A percentile compares a stretch with the other conserved stretches of the same genome.
Evolutionary conservation across 1,284 basidiomycete genomes (phyloP).

Genomic region (Malassezia psittaci): DNA sequence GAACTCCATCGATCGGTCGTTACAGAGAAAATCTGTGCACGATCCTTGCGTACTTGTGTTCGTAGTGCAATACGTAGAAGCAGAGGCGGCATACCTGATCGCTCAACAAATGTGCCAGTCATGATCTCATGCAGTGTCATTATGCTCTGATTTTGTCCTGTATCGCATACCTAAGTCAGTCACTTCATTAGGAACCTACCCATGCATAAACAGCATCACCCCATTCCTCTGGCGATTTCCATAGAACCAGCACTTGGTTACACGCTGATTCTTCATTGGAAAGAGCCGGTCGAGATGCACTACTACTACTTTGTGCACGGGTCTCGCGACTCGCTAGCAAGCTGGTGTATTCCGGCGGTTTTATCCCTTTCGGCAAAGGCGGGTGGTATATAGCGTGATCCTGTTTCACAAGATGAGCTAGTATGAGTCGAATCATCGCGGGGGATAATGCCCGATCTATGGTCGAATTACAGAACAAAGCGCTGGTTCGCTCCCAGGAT

Average conservation of each 20-base stretch:
- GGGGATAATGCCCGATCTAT: slow-evolving; percentile 14
- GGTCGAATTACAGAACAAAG: slow-evolving; percentile 10
- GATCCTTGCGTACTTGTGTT: slow-evolving; percentile 1
- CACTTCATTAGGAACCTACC: slow-evolving; percentile 37
- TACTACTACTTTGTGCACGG: slow-evolving; percentile 8
- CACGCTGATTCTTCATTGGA: neutral
- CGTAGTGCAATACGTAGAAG: slow-evolving; percentile 9
- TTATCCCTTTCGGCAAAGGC: slow-evolving; percentile 4
- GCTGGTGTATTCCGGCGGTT: neutral
- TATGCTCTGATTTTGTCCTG: slow-evolving; percentile 52
- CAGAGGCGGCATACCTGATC: slow-evolving; percentile 32
- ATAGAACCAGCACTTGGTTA: slow-evolving; percentile 49
- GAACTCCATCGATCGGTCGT: neutral
- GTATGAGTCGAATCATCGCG: slow-evolving; percentile 21
- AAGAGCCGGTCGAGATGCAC: neutral
- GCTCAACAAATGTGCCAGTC: slow-evolving; percentile 51
- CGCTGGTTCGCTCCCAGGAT: slow-evolving; percentile 18
- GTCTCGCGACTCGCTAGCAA: slow-evolving; percentile 4
- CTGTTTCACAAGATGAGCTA: slow-evolving; percentile 31
- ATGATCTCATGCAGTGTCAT: slow-evolving; percentile 55
- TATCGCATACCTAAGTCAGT: slow-evolving; percentile 49
- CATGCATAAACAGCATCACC: slow-evolving; percentile 52
- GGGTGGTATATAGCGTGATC: slow-evolving; percentile 15
- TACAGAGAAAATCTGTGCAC: slow-evolving; percentile 12
- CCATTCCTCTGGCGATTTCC: slow-evolving; percentile 54